A percentile compares a stretch with the other conserved stretches of the same genome.
Conservation (phyloP, 257 asterid genomes). For the Lithospermum erythrorhizon region DNA sequence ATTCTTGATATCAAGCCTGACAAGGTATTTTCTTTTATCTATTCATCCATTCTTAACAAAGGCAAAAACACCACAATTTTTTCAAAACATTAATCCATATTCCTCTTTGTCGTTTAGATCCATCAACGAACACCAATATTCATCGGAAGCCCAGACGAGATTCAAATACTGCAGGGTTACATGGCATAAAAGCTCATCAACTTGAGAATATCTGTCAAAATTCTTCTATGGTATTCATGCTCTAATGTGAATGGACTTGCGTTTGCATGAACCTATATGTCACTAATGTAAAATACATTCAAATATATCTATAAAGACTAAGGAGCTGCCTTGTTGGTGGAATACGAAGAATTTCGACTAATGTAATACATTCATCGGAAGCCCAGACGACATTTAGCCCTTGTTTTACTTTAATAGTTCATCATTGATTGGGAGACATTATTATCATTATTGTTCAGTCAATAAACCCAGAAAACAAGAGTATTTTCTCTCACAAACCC, state of each 20-base stretch:
- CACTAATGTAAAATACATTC: too few relatives aligned
- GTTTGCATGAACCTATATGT: too few relatives aligned
- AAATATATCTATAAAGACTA: too few relatives aligned
- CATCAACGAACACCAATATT: slow-evolving; percentile 77
- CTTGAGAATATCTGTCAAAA: neutral
- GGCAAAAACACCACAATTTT: neutral
- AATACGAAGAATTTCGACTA: too few relatives aligned
- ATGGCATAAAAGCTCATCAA: slow-evolving; percentile 12
- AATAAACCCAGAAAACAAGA: too few relatives aligned
- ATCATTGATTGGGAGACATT: too few relatives aligned
- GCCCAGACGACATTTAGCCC: too few relatives aligned
- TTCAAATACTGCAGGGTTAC: slow-evolving; percentile 41
- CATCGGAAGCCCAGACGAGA: slow-evolving; percentile 70
- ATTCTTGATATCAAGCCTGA: slow-evolving; percentile 65
- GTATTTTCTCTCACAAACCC: too few relatives aligned
- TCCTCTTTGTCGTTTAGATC: slow-evolving; percentile 30
- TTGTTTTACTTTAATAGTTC: too few relatives aligned
- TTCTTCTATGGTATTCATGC: neutral
- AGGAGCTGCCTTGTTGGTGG: too few relatives aligned
- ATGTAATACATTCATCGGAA: too few relatives aligned
- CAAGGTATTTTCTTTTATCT: slow-evolving; percentile 22
- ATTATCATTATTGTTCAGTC: too few relatives aligned
- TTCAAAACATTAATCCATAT: neutral
- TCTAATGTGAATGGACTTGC: neutral
- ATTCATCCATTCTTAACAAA: neutral